These are phyloP conservation scores for Paramecium octaurelia DNA, from an alignment of 73 alveolate genomes.

Conservation along the genomic window DNA sequence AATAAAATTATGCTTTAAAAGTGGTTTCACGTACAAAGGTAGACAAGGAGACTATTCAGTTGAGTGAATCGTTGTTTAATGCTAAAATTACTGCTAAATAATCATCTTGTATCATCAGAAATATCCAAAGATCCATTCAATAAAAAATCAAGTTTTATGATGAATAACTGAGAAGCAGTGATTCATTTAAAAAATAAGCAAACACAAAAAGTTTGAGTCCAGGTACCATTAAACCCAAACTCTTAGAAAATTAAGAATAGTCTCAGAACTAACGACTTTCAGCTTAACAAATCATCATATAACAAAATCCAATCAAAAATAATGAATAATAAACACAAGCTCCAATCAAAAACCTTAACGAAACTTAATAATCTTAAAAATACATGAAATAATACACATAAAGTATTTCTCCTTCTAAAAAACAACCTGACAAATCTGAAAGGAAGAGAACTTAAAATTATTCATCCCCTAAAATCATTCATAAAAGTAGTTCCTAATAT, in stretches of 20 bases:
- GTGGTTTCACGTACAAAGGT: not conserved
- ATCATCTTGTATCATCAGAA: not conserved
- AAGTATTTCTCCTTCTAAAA: not conserved
- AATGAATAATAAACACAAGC: not conserved
- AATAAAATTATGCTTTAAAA: not conserved
- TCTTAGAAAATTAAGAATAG: not conserved
- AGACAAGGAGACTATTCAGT: not conserved
- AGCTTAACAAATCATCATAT: not conserved
- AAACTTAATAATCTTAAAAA: not conserved
- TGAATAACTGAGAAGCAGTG: not conserved
- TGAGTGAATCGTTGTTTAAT: not conserved
- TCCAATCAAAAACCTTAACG: not conserved
- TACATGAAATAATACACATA: not conserved
- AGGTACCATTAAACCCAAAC: not conserved
- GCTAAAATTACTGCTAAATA: not conserved
- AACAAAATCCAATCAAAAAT: not conserved
- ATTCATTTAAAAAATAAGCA: not conserved
- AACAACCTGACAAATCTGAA: not conserved
- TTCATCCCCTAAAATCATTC: not conserved
- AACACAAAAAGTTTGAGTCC: not conserved
- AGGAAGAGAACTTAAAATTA: not conserved
- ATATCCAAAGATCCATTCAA: not conserved
- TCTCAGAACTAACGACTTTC: not conserved
- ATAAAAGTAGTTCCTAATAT: not conserved
- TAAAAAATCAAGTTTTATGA: not conserved